Evolutionary conservation across 2,329 filamentous ascomycete species (phyloP).

Genomic region (Hymenoscyphus fructigenus): DNA sequence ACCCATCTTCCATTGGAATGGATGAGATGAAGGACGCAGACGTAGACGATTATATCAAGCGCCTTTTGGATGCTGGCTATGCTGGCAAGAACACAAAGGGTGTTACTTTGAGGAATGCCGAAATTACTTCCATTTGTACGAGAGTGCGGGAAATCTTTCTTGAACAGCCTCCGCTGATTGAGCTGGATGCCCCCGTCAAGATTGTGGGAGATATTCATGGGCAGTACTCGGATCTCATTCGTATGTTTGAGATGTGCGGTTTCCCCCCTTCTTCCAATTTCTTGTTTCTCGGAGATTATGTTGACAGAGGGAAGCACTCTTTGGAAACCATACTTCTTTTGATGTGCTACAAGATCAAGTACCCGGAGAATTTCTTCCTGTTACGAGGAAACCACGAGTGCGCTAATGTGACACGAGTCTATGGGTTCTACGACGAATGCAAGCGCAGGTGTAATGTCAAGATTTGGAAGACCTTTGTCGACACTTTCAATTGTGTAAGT

Average conservation of each 20-base stretch:
- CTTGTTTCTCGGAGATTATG: slow-evolving; percentile 92
- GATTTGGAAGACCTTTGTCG: slow-evolving; percentile 96
- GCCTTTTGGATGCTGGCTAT: slow-evolving; percentile 90
- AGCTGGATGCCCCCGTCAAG: slow-evolving; percentile 93
- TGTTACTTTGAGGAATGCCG: slow-evolving; percentile 94
- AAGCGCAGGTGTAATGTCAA: slow-evolving; percentile 96
- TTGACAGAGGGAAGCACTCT: slow-evolving; percentile 88
- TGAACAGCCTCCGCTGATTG: slow-evolving; percentile 86
- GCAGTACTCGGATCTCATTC: slow-evolving; percentile 92
- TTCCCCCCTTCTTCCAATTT: slow-evolving; percentile 92
- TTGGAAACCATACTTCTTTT: slow-evolving; percentile 91
- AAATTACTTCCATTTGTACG: slow-evolving; percentile 91
- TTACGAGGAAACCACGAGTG: slow-evolving; percentile 95
- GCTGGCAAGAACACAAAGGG: slow-evolving; percentile 97
- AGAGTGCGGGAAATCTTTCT: slow-evolving; percentile 86
- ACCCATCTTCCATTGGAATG: slow-evolving; percentile 68
- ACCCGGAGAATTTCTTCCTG: slow-evolving; percentile 95
- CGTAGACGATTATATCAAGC: slow-evolving; percentile 94
- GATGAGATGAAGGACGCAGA: slow-evolving; percentile 89
- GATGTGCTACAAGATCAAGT: slow-evolving; percentile 96
- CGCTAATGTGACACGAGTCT: slow-evolving; percentile 91
- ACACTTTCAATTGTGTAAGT: slow-evolving; percentile 80
- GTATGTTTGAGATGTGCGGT: slow-evolving; percentile 98
- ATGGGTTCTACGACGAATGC: slow-evolving; percentile 98
- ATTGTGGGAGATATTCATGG: slow-evolving; percentile 97